These are phyloP conservation scores for Cryptococcus floricola DNA, from an alignment of 1,284 basidiomycete genomes.

Conservation along the genomic window DNA sequence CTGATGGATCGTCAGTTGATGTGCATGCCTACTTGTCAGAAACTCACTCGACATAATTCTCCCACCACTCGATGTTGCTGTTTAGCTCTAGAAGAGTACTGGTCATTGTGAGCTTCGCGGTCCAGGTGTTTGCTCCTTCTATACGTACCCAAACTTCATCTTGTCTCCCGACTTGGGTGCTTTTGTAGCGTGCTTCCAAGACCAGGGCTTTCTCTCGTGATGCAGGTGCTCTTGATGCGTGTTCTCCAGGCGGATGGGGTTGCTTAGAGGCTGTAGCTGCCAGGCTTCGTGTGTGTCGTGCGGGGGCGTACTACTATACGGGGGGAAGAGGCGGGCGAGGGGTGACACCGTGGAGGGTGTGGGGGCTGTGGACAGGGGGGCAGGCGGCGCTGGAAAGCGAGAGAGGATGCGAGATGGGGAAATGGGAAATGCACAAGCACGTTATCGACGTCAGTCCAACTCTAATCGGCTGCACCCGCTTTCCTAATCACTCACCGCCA, in stretches of 20 bases:
- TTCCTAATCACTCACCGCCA: too few relatives aligned
- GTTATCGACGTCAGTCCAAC: too few relatives aligned
- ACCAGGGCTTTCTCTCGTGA: slow-evolving; percentile 16
- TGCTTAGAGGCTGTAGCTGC: not conserved
- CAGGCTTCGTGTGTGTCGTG: not conserved
- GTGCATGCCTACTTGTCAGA: not conserved
- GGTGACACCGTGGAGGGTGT: not conserved
- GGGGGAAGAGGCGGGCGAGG: not conserved
- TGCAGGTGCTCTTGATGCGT: not conserved
- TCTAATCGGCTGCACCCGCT: too few relatives aligned
- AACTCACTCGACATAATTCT: slow-evolving; percentile 69
- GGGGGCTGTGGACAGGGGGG: too few relatives aligned
- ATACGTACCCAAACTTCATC: slow-evolving; percentile 51
- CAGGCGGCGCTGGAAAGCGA: too few relatives aligned
- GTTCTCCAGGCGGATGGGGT: slow-evolving; percentile 1
- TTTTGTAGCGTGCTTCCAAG: slow-evolving; percentile 26
- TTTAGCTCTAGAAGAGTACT: slow-evolving; percentile 83
- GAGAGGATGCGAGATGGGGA: too few relatives aligned
- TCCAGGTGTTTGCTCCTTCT: not conserved
- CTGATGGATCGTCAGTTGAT: slow-evolving; percentile 44
- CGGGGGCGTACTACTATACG: not conserved
- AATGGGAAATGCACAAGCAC: too few relatives aligned
- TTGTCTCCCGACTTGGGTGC: slow-evolving; percentile 34
- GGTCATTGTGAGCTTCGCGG: slow-evolving; percentile 4
- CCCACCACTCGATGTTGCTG: slow-evolving; percentile 90